Percentiles rank a stretch among this genome's conserved stretches.
Evolutionary conservation across 108 stramenopile species (phyloP).

Genomic region (Schizochytrium sp.): DNA sequence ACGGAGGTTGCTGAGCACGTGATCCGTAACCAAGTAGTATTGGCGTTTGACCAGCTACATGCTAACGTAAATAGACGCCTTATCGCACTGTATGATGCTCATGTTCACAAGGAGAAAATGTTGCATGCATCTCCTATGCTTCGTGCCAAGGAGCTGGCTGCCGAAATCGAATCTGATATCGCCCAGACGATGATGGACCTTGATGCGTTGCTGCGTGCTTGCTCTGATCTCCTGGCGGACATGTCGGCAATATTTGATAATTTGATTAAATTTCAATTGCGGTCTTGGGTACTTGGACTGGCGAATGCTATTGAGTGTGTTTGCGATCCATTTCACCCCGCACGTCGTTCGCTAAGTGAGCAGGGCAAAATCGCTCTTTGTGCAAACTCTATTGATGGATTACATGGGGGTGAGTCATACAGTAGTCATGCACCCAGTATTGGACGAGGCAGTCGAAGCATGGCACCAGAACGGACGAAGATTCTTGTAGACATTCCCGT

Average conservation of each 20-base stretch:
- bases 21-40: slow-evolving; percentile 36
- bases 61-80: not conserved
- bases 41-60: slow-evolving; percentile 53
- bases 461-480: slow-evolving; percentile 36
- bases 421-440: too few relatives aligned
- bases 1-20: slow-evolving; percentile 49
- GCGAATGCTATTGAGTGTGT: slow-evolving; percentile 42
- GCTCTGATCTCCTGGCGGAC: slow-evolving; percentile 26
- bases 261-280: slow-evolving; percentile 46
- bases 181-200: slow-evolving; percentile 50
- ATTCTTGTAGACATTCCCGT: not conserved
- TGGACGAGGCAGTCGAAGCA: not conserved
- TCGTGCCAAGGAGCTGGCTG: slow-evolving; percentile 44
- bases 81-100: not conserved
- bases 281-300: slow-evolving; percentile 52
- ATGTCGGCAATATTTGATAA: slow-evolving; percentile 55
- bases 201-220: not conserved
- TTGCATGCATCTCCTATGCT: slow-evolving; percentile 3
- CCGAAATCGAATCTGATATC: slow-evolving; percentile 14
- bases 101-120: slow-evolving; percentile 34
- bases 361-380: slow-evolving; percentile 7
- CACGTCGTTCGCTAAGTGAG: not conserved
- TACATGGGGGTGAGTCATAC: too few relatives aligned
- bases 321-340: slow-evolving; percentile 29
- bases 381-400: not conserved